These are phyloP conservation scores for Prunus mume DNA, from an alignment of 306 rosid species.

Conservation along the genomic window DNA sequence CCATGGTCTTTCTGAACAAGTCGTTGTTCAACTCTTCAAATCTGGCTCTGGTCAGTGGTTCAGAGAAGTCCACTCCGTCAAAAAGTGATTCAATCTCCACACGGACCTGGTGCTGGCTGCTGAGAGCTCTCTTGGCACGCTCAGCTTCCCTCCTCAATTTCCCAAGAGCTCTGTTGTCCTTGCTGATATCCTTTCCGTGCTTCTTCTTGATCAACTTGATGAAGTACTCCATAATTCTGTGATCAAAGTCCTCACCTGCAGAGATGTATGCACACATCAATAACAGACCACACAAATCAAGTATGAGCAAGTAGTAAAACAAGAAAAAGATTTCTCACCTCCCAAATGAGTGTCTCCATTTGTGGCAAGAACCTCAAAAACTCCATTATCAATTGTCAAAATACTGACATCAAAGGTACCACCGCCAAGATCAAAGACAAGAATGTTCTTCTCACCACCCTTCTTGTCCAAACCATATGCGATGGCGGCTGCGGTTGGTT, in stretches of 20 bases:
- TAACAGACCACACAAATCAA: not conserved
- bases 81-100: conserved; percentile 98
- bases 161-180: conserved; percentile 97
- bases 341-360: conserved; percentile 99
- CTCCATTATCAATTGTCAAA: conserved; percentile 98
- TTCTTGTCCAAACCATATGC: conserved; percentile 98
- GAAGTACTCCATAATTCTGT: conserved; percentile 93
- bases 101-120: conserved; percentile 99
- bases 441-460: conserved; percentile 98
- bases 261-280: not conserved
- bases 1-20: conserved; percentile 97
- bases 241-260: conserved; percentile 95
- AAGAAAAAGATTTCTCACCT: conserved; percentile 45
- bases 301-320: not conserved
- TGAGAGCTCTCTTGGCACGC: conserved; percentile 98
- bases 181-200: conserved; percentile 93
- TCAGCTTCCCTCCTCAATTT: conserved; percentile 90
- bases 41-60: conserved; percentile 89
- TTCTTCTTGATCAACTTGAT: conserved; percentile 96
- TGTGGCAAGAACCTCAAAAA: conserved; percentile 92
- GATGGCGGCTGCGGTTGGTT: conserved; percentile 98
- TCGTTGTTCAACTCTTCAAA: conserved; percentile 97
- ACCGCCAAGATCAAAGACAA: conserved; percentile 98
- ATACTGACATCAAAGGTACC: conserved; percentile 98
- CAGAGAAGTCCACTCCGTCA: conserved; percentile 82